phyloP scores from a whole-genome alignment of 495 filamentous ascomycete genomes.

The Usnea hakonensis region DNA sequence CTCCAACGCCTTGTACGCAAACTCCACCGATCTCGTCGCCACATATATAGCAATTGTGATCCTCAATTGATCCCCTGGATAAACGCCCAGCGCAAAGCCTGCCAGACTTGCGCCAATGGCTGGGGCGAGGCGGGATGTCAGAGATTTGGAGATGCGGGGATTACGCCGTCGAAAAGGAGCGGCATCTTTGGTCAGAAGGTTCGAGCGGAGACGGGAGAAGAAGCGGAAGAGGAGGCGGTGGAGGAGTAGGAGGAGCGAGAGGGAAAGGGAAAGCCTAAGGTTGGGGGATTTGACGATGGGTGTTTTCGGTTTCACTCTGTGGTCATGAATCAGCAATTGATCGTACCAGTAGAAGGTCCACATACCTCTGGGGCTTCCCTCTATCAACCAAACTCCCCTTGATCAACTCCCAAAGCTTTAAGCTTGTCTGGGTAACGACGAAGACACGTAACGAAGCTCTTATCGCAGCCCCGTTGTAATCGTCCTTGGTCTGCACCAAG shows the following conservation, averaged over 20 bases:
- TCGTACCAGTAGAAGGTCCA: conserved; percentile 20
- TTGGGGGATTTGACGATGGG: conserved; percentile 60
- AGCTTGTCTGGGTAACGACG: conserved; percentile 54
- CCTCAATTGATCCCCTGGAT: conserved; percentile 68
- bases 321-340: conserved; percentile 2
- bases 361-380: conserved; percentile 39
- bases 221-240: conserved; percentile 89
- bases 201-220: conserved; percentile 67
- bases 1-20: conserved; percentile 75
- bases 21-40: conserved; percentile 73
- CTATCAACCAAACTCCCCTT: conserved; percentile 27
- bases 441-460: conserved; percentile 71
- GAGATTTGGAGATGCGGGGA: conserved; percentile 58
- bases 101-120: conserved; percentile 82
- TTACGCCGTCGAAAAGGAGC: conserved; percentile 74
- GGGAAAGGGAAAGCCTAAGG: conserved; percentile 68
- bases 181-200: conserved; percentile 67
- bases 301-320: conserved; percentile 37
- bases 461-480: conserved; percentile 73
- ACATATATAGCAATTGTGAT: conserved; percentile 73
- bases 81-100: conserved; percentile 71
- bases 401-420: conserved; percentile 64
- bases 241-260: conserved; percentile 76
- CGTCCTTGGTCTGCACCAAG: conserved; percentile 48
- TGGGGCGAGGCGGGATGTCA: conserved; percentile 77